Evolutionary conservation across 2,329 filamentous ascomycete species (phyloP).

Genomic region (Xylariaceae sp.): DNA sequence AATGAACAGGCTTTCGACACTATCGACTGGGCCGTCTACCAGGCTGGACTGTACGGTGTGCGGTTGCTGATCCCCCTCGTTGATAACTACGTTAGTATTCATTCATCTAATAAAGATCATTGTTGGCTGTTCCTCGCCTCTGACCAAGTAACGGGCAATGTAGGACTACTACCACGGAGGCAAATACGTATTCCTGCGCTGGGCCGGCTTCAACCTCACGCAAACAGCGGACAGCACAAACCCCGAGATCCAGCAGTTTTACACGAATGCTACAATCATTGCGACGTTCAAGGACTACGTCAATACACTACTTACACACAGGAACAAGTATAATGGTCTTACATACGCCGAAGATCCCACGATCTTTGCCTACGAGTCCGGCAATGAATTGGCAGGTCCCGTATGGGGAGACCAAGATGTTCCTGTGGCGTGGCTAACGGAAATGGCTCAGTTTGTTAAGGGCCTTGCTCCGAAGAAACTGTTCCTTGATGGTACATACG

Average conservation of each 20-base stretch:
- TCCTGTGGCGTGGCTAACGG: slow-evolving; percentile 39
- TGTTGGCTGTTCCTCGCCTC: background rate
- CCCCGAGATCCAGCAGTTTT: slow-evolving; percentile 42
- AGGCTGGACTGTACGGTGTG: slow-evolving; percentile 42
- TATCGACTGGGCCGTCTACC: slow-evolving; percentile 46
- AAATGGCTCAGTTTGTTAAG: slow-evolving; percentile 42
- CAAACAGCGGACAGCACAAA: slow-evolving; percentile 33
- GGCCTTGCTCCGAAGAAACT: slow-evolving; percentile 41
- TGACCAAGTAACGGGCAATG: slow-evolving; percentile 10
- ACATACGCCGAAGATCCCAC: slow-evolving; percentile 47
- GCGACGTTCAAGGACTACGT: slow-evolving; percentile 44
- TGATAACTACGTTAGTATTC: slow-evolving; percentile 41
- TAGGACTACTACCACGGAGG: slow-evolving; percentile 49
- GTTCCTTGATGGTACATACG: slow-evolving; percentile 45
- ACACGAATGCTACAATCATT: slow-evolving; percentile 41
- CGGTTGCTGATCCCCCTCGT: slow-evolving; percentile 42
- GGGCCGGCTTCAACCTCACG: slow-evolving; percentile 41
- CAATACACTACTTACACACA: slow-evolving; percentile 40
- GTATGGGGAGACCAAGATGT: slow-evolving; percentile 42
- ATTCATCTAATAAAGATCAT: too few relatives aligned
- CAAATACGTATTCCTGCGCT: slow-evolving; percentile 46
- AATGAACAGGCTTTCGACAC: slow-evolving; percentile 42
- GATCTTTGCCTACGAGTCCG: slow-evolving; percentile 47
- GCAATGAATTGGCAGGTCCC: slow-evolving; percentile 45
- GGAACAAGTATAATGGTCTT: slow-evolving; percentile 42